Conservation (phyloP, 768 basidiomycete genomes). For the Coprinellus aureogranulatus region DNA sequence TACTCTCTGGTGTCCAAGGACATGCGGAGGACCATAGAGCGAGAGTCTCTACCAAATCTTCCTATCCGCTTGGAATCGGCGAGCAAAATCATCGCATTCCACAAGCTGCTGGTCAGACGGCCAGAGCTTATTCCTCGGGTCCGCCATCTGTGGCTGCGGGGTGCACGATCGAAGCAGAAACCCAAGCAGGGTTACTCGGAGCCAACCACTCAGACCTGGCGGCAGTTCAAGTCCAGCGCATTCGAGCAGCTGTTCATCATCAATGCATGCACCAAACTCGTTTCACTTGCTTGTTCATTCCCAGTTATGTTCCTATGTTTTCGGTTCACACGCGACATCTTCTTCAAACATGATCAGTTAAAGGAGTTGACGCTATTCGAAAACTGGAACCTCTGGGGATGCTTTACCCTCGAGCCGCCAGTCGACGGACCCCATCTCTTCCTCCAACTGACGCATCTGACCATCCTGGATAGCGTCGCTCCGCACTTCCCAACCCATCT, state of each 20-base stretch:
- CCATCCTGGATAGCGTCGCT: slow-evolving; percentile 7
- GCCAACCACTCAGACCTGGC: slow-evolving; percentile 6
- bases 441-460: slow-evolving; percentile 9
- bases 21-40: not conserved
- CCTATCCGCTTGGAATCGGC: slow-evolving; percentile 9
- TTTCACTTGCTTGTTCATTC: slow-evolving; percentile 9
- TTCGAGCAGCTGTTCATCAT: slow-evolving; percentile 11
- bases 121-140: slow-evolving; percentile 3
- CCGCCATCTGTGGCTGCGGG: slow-evolving; percentile 5
- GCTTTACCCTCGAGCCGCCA: slow-evolving; percentile 7
- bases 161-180: slow-evolving; percentile 2
- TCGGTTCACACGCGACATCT: slow-evolving; percentile 8
- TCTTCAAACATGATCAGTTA: slow-evolving; percentile 10
- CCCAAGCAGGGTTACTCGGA: slow-evolving; percentile 9
- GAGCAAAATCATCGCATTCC: slow-evolving; percentile 5
- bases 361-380: slow-evolving; percentile 10
- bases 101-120: not conserved
- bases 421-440: slow-evolving; percentile 7
- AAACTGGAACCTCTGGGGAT: slow-evolving; percentile 10
- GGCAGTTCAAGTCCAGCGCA: slow-evolving; percentile 9
- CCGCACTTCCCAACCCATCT: slow-evolving; percentile 3
- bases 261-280: slow-evolving; percentile 8
- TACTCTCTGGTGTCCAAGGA: slow-evolving; percentile 1
- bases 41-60: slow-evolving; percentile 3
- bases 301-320: slow-evolving; percentile 12